A percentile compares a stretch with the other conserved stretches of the same genome.
Evolutionary conservation across 2,329 filamentous ascomycete genomes (phyloP).

Genomic region (Stagonosporopsis cucurbitacearum): DNA sequence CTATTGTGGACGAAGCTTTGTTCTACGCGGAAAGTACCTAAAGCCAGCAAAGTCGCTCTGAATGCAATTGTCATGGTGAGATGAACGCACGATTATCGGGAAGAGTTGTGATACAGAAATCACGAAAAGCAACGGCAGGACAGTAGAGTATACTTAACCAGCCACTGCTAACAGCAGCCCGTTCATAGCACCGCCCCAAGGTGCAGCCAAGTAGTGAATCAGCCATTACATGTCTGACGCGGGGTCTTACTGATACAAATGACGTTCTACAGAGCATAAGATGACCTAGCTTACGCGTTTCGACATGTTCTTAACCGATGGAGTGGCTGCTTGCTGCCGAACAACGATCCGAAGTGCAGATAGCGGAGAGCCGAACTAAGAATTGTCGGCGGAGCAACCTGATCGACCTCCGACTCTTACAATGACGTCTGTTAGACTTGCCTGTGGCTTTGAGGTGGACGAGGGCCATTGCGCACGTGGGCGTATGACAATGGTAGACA

Average conservation of each 20-base stretch:
- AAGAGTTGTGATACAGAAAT: not conserved
- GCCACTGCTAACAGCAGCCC: not conserved
- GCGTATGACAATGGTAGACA: not conserved
- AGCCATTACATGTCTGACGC: slow-evolving; percentile 7
- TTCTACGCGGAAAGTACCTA: slow-evolving; percentile 16
- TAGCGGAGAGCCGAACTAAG: slow-evolving; percentile 42
- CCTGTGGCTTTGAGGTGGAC: not conserved
- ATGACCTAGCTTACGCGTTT: slow-evolving; percentile 36
- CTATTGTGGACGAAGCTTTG: not conserved
- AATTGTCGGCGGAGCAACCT: slow-evolving; percentile 34
- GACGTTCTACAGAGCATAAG: slow-evolving; percentile 18
- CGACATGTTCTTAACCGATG: slow-evolving; percentile 11
- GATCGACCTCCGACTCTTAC: slow-evolving; percentile 27
- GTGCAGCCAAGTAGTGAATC: slow-evolving; percentile 18
- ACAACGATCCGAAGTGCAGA: slow-evolving; percentile 21
- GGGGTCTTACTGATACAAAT: slow-evolving; percentile 21
- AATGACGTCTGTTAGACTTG: not conserved
- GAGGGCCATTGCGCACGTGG: not conserved
- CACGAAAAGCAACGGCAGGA: not conserved
- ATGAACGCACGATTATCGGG: not conserved
- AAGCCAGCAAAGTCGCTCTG: slow-evolving; percentile 16
- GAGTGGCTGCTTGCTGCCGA: slow-evolving; percentile 20
- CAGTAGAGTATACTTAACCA: not conserved
- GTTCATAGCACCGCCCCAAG: slow-evolving; percentile 3
- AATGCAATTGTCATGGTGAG: slow-evolving; percentile 18